Percentiles rank a stretch among this genome's conserved stretches.
Conservation (phyloP, 768 basidiomycete genomes). For the Udeniomyces megalosporus region DNA sequence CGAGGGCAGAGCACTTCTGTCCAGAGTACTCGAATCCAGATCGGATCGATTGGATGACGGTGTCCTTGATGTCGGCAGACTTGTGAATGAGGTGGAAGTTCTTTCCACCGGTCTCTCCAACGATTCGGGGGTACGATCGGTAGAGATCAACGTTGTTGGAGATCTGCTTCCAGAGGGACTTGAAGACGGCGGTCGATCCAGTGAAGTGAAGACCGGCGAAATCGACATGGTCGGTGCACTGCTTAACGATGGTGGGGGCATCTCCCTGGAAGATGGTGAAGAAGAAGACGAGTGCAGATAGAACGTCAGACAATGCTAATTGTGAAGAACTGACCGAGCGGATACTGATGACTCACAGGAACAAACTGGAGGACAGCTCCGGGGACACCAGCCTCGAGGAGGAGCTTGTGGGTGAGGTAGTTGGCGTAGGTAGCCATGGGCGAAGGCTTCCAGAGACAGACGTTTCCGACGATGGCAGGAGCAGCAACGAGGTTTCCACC, state of each 20-base stretch:
- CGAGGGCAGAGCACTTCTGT: constrained; percentile 93
- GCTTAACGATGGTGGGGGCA: constrained; percentile 44
- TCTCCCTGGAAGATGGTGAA: not conserved
- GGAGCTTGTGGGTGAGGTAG: constrained; percentile 77
- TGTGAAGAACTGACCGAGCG: too few relatives aligned
- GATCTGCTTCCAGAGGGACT: constrained; percentile 91
- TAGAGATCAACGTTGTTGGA: constrained; percentile 74
- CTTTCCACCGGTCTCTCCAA: constrained; percentile 91
- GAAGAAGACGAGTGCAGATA: not conserved
- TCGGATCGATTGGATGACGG: constrained; percentile 74
- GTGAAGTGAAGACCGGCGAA: constrained; percentile 94
- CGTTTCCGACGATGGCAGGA: constrained; percentile 88
- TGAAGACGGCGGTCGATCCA: constrained; percentile 86
- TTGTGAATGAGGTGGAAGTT: constrained; percentile 92
- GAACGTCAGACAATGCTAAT: not conserved
- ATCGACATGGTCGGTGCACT: constrained; percentile 56
- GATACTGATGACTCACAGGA: constrained; percentile 40
- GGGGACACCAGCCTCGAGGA: constrained; percentile 85
- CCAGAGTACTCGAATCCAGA: constrained; percentile 93
- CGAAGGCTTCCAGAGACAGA: constrained; percentile 92
- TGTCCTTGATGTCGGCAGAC: constrained; percentile 70
- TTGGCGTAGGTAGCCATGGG: constrained; percentile 90
- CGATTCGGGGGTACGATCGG: constrained; percentile 77
- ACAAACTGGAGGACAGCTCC: constrained; percentile 93
- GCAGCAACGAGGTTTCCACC: constrained; percentile 73